Conservation (phyloP, 345 rosid genomes). For the Orychophragmus violaceus region DNA sequence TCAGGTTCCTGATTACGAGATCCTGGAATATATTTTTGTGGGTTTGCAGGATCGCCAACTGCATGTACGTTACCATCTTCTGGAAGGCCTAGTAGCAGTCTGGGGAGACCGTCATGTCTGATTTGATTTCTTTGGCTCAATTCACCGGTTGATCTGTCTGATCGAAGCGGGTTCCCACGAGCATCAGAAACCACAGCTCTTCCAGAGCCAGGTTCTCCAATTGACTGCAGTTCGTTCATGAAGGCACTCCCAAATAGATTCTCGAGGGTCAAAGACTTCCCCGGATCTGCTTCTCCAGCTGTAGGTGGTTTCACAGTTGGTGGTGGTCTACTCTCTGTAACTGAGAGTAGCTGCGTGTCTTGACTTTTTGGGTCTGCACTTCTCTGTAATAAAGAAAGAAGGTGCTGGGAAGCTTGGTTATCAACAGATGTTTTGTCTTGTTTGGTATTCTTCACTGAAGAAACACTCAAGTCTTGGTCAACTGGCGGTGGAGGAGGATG, state of each 20-base stretch:
- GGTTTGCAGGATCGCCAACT: constrained; percentile 38
- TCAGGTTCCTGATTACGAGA: constrained; percentile 50
- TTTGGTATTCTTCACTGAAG: constrained; percentile 32
- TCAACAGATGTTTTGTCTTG: constrained; percentile 43
- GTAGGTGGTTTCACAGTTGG: constrained; percentile 19
- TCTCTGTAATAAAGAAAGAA: constrained; percentile 78
- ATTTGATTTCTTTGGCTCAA: constrained; percentile 34
- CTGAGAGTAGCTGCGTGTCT: constrained; percentile 21
- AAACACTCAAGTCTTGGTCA: constrained; percentile 30
- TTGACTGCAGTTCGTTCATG: constrained; percentile 85
- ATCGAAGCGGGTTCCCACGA: constrained; percentile 31
- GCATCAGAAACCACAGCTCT: constrained; percentile 38
- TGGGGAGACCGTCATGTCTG: constrained; percentile 46
- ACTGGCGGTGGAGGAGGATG: constrained; percentile 36
- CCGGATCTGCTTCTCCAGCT: constrained; percentile 38
- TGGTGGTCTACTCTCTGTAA: constrained; percentile 31
- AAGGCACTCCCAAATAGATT: constrained; percentile 91
- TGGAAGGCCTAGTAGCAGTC: constrained; percentile 39
- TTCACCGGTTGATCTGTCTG: constrained; percentile 31
- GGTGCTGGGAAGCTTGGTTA: constrained; percentile 75
- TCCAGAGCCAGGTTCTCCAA: constrained; percentile 53
- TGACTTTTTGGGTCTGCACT: constrained; percentile 34
- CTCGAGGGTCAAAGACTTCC: constrained; percentile 77
- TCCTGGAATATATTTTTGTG: constrained; percentile 25
- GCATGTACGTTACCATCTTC: constrained; percentile 38